Conservation (phyloP, 192 early-diverging fungal species). For the Allomyces macrogynus region DNA sequence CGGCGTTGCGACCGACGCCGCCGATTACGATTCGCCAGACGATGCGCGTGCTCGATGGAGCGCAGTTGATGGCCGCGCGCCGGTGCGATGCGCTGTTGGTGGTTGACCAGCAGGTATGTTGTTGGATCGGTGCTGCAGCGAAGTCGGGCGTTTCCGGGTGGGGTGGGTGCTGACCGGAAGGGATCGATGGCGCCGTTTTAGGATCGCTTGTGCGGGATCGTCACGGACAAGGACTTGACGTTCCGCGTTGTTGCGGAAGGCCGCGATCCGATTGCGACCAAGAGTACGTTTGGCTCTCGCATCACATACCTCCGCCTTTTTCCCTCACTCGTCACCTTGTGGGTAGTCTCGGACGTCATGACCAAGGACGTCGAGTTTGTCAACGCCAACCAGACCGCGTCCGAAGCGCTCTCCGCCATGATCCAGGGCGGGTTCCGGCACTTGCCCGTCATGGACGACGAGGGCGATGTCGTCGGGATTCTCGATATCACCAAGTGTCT, state of each 20-base stretch:
- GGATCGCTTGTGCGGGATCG: constrained; percentile 78
- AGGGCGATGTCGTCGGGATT: constrained; percentile 62
- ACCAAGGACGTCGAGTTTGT: constrained; percentile 82
- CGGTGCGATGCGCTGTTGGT: constrained; percentile 83
- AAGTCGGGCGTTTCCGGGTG: no score
- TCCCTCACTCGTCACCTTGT: no score
- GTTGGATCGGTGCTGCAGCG: no score
- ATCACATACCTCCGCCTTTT: no score
- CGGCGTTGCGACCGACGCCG: constrained; percentile 59
- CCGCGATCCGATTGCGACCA: no score
- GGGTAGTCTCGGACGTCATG: constrained; percentile 67
- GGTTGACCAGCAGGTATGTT: constrained; percentile 40
- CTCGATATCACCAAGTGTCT: constrained; percentile 72
- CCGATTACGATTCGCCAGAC: constrained; percentile 69
- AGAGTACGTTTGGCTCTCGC: no score
- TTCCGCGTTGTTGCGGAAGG: constrained; percentile 75
- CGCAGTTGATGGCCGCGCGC: constrained; percentile 93
- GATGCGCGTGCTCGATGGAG: constrained; percentile 54
- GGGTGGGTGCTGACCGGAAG: no score
- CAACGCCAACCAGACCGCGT: constrained; percentile 55
- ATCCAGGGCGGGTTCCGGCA: constrained; percentile 68
- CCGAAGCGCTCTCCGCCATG: constrained; percentile 64
- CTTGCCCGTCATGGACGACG: constrained; percentile 67
- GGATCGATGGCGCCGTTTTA: constrained; percentile 6
- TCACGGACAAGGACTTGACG: constrained; percentile 94